Base-by-base conservation (phyloP, 2,329 filamentous ascomycete species). In the Boeremia lycopersici region DNA sequence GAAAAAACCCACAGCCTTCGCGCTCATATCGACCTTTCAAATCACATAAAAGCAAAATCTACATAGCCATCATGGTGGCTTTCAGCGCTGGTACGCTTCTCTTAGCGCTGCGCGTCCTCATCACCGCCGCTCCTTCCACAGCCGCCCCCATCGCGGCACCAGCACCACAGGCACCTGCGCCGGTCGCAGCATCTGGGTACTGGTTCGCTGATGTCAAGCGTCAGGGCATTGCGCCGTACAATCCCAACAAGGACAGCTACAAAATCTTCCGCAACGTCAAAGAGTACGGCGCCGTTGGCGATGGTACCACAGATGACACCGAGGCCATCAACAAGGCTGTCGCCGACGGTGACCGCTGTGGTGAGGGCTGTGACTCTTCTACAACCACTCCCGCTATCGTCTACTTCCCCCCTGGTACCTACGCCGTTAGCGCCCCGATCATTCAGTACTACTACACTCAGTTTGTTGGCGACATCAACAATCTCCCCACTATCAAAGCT, bases 361-460 rank as follows among this genome's bases (percentile, higher is more conserved):
- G 90, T 34, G 73, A 84, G 60, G 85, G 86, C 59, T 98, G 93
- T 72, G 89, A 95, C 72, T 96, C 91, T 1, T 86, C 84, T 29
- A 98, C 93, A 3, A 84, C 84, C n/a, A 86, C 86, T 1, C 93
- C 93, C 0, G 93, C 91, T 25, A 79, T 98, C 12, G 86, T 98
- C 48, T 98, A 96, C 80, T 96, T 98, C 80, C 93, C 92, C 34
- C 81, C 90, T 10, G 93, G 93, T 62, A 96, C 87, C 52, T 98
- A 97, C 71, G 70, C 89, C 15, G 87, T 98, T 65, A 91, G 86
- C 71, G 83, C 81, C 68, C 90, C 93, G 19, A 85, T 98, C 62
- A 77, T 92, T 46, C 89, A 92, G 73, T 89, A 88, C 76, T 98
- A 98, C 82, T 96, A 96, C 80, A 96, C 93, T 9, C 92, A 97